Conservation (phyloP, 2,329 filamentous ascomycete genomes). For the Tolypocladium album region DNA sequence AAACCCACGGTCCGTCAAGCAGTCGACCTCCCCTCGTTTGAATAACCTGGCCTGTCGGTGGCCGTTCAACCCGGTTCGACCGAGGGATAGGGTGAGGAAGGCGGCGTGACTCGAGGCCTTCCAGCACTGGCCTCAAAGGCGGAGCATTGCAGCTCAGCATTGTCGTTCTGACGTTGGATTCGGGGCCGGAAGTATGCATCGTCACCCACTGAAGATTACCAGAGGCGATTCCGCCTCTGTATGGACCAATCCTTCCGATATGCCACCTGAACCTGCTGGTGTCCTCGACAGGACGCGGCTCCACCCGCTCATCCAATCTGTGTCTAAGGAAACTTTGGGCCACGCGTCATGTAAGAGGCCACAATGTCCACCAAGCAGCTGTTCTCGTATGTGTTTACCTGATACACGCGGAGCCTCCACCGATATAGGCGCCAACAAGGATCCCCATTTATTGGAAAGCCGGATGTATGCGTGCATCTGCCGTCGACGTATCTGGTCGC, state of each 20-base stretch:
- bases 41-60: too few species aligned
- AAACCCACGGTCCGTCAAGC: background rate
- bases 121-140: background rate
- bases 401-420: background rate
- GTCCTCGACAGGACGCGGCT: background rate
- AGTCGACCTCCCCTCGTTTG: background rate
- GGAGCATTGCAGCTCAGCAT: background rate
- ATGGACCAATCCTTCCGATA: background rate
- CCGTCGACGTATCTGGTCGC: background rate
- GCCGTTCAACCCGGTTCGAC: background rate
- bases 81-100: too few species aligned
- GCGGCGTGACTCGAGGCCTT: background rate
- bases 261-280: constrained; percentile 1
- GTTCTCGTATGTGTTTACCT: background rate
- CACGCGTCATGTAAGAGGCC: background rate
- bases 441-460: background rate
- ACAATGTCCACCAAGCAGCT: background rate
- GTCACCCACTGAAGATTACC: background rate
- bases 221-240: background rate
- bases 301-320: background rate
- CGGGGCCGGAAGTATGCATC: background rate
- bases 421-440: background rate
- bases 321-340: background rate
- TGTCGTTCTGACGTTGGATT: background rate
- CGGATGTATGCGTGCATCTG: background rate